Percentiles rank a stretch among this genome's conserved stretches.
Evolutionary conservation across 306 rosid genomes (phyloP).

Genomic region (Albizia julibrissin): DNA sequence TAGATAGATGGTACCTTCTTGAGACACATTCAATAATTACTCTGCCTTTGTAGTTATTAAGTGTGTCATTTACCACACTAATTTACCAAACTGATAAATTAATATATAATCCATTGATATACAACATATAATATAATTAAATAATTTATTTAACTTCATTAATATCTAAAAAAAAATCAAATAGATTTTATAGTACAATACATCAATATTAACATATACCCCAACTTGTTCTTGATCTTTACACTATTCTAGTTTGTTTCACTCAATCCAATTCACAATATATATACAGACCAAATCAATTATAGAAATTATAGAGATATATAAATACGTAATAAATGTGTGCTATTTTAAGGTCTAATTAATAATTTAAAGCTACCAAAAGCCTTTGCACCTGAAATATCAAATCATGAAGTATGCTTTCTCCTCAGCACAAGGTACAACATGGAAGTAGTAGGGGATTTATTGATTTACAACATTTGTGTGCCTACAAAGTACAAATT

Average conservation of each 20-base stretch:
- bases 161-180: too few species aligned
- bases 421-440: neutral
- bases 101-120: too few species aligned
- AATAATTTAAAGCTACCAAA: neutral
- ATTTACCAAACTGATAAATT: too few species aligned
- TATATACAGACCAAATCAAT: too few species aligned
- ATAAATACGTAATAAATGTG: too few species aligned
- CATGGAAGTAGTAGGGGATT: neutral
- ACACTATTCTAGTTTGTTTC: neutral
- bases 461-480: conserved; percentile 11
- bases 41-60: conserved; percentile 26
- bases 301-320: too few species aligned
- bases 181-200: neutral
- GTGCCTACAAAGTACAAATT: neutral
- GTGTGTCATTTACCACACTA: too few species aligned
- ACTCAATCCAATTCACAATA: neutral
- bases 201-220: conserved; percentile 8
- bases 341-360: too few species aligned
- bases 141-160: too few species aligned
- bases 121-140: too few species aligned
- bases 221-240: neutral
- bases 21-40: conserved; percentile 21
- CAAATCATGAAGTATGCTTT: conserved; percentile 3
- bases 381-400: neutral
- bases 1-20: neutral